Base-by-base conservation (phyloP, 2,329 filamentous ascomycete genomes). In the Alternaria arborescens region DNA sequence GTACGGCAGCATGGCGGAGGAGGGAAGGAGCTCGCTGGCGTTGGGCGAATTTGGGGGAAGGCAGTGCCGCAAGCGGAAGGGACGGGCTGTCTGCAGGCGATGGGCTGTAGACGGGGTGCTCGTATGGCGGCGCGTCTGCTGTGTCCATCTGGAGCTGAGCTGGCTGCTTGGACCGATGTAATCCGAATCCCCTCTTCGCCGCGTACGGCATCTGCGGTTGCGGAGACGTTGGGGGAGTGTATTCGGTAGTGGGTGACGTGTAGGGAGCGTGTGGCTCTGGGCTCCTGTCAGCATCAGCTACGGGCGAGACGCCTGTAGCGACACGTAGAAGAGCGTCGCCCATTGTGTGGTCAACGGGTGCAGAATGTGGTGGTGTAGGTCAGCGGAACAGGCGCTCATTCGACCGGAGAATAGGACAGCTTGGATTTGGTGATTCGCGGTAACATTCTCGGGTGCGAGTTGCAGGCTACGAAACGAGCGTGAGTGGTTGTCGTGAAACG, bases 11-110 rank as follows among this genome's bases (percentile, higher is more conserved):
- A 66, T 76, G 73, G 53, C 78, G 76, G 55, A 82, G 75, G 30
- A 79, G 76, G 12, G 78, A 77, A 18, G 81, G 76, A 1, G 80
- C 79, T 32, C 78, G 75, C 62, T 80, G 79, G 24, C 81, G 77
- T 12, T 79, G 70, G 24, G 76, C 71, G 22, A 80, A 75, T 57
- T 82, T 79, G 38, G 81, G 80, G 51, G 79, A 78, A 28, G 80
- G 69, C 18, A 76, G 68, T 24, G 18, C 46, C 8, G 46, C 46
- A 50, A 50, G 46, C 20, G 46, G 46, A 26, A 50, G 20, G 14
- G 74, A 69, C 30, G 75, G 73, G 61, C 74, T 78, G 24, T 72
- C 68, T 14, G 68, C 68, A 12, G 70, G 69, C 4, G 74, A 70
- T 1, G 74, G 71, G 40, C 72, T 76, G 60, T 75, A 74, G 26